Evolutionary conservation across 768 basidiomycete species (phyloP).

Genomic region (Rubroboletus satanas): DNA sequence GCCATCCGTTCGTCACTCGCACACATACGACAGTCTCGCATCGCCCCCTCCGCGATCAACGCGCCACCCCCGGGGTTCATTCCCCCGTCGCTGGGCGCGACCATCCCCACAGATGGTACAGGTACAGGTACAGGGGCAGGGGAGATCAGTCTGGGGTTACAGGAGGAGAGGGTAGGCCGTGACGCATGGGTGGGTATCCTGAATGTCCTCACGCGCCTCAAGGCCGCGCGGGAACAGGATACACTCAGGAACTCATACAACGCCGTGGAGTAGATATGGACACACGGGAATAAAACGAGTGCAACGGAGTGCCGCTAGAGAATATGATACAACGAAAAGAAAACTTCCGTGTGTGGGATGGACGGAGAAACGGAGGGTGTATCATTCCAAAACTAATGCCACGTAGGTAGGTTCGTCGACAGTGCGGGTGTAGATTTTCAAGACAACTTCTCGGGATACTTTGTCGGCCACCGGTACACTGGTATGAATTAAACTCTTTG

Average conservation of each 20-base stretch:
- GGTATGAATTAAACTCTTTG: conserved; percentile 17
- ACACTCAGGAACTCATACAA: conserved; percentile 8
- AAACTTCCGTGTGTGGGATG: conserved; percentile 12
- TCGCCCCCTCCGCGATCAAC: conserved; percentile 84
- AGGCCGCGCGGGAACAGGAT: conserved; percentile 39
- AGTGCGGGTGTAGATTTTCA: conserved; percentile 16
- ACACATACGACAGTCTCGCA: conserved; percentile 76
- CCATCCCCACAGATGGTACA: conserved; percentile 45
- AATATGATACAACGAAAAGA: conserved; percentile 9
- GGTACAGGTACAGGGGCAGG: conserved; percentile 9
- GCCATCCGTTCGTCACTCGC: conserved; percentile 75
- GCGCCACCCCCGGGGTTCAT: conserved; percentile 70
- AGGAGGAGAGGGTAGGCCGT: conserved; percentile 71
- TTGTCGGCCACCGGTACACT: conserved; percentile 12
- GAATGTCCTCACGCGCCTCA: conserved; percentile 61
- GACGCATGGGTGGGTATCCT: conserved; percentile 78
- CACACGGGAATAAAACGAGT: conserved; percentile 17
- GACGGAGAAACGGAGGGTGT: conserved; percentile 9
- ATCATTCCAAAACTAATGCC: neutral
- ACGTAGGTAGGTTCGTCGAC: conserved; percentile 1
- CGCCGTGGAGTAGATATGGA: conserved; percentile 16
- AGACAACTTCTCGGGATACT: conserved; percentile 19
- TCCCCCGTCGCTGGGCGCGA: conserved; percentile 76
- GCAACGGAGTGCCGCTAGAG: conserved; percentile 3
- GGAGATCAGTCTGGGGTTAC: conserved; percentile 55